Conservation (phyloP, 2,329 filamentous ascomycete genomes). For the Colletotrichum endophyticum region DNA sequence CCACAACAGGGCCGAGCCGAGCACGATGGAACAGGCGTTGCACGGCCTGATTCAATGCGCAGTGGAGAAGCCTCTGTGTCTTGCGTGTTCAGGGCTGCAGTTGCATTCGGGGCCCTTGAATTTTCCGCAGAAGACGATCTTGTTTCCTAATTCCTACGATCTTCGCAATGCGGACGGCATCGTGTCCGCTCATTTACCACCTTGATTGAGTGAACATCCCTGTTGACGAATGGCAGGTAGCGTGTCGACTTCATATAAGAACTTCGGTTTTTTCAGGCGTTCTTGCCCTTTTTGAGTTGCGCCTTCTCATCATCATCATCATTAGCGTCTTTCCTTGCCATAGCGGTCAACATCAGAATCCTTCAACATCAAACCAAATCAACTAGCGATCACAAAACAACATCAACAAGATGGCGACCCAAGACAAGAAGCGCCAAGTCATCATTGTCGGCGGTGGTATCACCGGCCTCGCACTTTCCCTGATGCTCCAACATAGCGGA, state of each 20-base stretch:
- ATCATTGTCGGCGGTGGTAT: slow-evolving; percentile 28
- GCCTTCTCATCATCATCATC: background rate
- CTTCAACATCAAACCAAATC: background rate
- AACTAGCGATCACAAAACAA: background rate
- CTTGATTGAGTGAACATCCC: background rate
- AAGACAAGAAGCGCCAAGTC: slow-evolving; percentile 9
- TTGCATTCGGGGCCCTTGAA: background rate
- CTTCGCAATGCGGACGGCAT: background rate
- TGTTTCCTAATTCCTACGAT: background rate
- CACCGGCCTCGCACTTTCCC: slow-evolving; percentile 26
- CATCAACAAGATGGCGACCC: background rate
- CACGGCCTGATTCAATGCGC: background rate
- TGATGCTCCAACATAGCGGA: slow-evolving; percentile 44
- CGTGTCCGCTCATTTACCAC: background rate
- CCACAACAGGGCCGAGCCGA: background rate
- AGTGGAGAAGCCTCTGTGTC: background rate
- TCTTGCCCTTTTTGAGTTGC: background rate
- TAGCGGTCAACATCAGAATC: background rate
- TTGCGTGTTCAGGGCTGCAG: background rate
- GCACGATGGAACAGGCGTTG: background rate
- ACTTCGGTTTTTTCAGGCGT: background rate
- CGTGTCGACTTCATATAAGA: background rate
- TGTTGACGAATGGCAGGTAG: background rate
- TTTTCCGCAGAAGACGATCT: background rate
- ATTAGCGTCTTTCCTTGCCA: background rate